Evolutionary conservation across 2,329 filamentous ascomycete genomes (phyloP), one percentile per base, ranked within the genome.

Genomic region (Zymoseptoria brevis): DNA sequence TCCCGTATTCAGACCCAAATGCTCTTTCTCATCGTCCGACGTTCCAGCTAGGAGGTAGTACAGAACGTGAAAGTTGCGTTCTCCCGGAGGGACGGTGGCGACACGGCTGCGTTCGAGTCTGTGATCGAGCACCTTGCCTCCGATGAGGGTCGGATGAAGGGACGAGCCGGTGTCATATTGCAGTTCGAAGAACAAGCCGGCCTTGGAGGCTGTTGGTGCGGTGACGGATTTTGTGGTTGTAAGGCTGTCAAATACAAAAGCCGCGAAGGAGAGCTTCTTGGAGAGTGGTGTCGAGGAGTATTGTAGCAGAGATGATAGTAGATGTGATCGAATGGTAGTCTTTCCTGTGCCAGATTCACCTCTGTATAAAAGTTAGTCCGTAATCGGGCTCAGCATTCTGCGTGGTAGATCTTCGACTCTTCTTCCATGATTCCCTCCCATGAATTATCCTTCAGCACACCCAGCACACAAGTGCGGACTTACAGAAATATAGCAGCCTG

Each of bases 141-240:
- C 94, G 64, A 99, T 89, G 26, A 99, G 81, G 2, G 91, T 86
- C 1, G 94, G 94, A 69, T 88, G 91, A 24, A 89, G 87, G 0
- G 87, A 88, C 0, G 91, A 87, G 0, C 90, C 85, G 0, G 90
- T 96, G 73, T 99, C 93, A 73, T 99, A 99, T 75, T 99, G 94
- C 50, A 99, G 81, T 74, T 99, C 94, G 73, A 94, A 94, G 72
- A 96, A 96, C 16, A 99, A 82, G 63, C 94, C 94, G 9, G 94
- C 88, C 75, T 97, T 97, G 55, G 93, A 97, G 26, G 94, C 94
- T 1, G 90, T 96, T 1, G 92, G 92, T 0, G 93, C 97, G 1
- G 93, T 97, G 35, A 92, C 87, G 1, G 93, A 96, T 77, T 99
- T 99, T 24, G 94, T 99, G 1, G 94, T 97, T 4, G 94, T 99